A percentile compares a stretch with the other conserved stretches of the same genome.
These are phyloP conservation scores for Pythium phragmitis DNA, from an alignment of 352 stramenopile species.

Conservation along the genomic window DNA sequence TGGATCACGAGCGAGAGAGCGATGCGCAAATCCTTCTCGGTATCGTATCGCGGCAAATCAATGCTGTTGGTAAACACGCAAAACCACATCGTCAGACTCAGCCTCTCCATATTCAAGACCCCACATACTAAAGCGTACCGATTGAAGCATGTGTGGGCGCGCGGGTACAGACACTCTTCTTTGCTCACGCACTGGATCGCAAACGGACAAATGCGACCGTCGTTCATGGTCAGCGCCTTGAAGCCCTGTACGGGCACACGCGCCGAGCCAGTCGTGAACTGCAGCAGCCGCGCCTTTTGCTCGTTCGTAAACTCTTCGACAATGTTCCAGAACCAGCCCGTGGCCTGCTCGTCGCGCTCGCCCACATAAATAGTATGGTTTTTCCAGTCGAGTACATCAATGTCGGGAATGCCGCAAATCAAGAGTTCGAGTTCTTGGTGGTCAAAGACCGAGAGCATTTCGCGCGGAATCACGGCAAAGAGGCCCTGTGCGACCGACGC, in stretches of 20 bases:
- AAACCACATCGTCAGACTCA: neutral
- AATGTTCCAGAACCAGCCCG: conserved; percentile 98
- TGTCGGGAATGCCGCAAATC: conserved; percentile 97
- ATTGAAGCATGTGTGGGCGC: conserved; percentile 87
- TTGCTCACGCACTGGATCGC: conserved; percentile 82
- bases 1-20: conserved; percentile 81
- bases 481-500: conserved; percentile 95
- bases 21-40: conserved; percentile 76
- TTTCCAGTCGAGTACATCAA: conserved; percentile 96
- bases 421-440: conserved; percentile 97
- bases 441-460: conserved; percentile 95
- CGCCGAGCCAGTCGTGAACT: conserved; percentile 97
- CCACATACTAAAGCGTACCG: conserved; percentile 35
- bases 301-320: conserved; percentile 93
- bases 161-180: conserved; percentile 79
- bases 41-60: conserved; percentile 73
- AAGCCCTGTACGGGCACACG: conserved; percentile 91
- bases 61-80: conserved; percentile 38
- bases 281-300: conserved; percentile 95
- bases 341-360: conserved; percentile 85
- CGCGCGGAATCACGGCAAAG: conserved; percentile 95
- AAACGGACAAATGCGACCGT: conserved; percentile 85
- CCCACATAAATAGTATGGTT: conserved; percentile 96
- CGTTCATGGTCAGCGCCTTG: conserved; percentile 87
- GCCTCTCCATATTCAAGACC: no score